These are phyloP conservation scores for Gossypium anomalum DNA, from an alignment of 345 rosid species.

Conservation along the genomic window DNA sequence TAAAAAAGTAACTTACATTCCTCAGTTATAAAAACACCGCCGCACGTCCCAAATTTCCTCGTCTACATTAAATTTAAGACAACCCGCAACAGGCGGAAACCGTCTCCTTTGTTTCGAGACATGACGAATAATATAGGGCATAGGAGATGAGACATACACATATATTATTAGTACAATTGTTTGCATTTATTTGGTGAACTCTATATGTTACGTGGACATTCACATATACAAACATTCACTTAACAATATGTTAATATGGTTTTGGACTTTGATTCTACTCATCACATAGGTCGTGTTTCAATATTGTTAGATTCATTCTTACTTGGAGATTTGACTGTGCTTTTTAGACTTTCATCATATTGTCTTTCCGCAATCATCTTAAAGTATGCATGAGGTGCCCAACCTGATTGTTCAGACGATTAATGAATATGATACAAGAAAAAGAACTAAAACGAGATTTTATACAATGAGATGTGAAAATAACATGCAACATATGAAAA, in stretches of 20 bases:
- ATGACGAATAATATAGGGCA: no score
- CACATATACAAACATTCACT: neutral
- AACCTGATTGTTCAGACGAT: slow-evolving; percentile 26
- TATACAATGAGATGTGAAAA: neutral
- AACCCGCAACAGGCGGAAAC: no score
- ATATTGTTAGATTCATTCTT: neutral
- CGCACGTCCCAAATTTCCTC: no score
- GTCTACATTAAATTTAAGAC: no score
- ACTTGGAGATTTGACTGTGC: slow-evolving; percentile 14
- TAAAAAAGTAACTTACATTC: no score
- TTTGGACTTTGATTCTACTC: neutral
- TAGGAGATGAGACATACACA: no score
- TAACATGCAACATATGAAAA: neutral
- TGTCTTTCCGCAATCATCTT: slow-evolving; percentile 35
- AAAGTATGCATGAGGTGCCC: slow-evolving; percentile 59
- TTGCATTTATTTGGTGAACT: no score
- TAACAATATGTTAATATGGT: neutral
- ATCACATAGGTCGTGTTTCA: neutral
- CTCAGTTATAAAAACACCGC: no score
- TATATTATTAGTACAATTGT: no score
- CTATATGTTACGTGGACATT: no score
- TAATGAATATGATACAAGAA: neutral
- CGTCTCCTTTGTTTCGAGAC: no score
- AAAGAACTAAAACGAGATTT: neutral
- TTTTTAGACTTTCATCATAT: slow-evolving; percentile 14